Conservation (phyloP, 2,329 filamentous ascomycete species). For the Alternaria panax region DNA sequence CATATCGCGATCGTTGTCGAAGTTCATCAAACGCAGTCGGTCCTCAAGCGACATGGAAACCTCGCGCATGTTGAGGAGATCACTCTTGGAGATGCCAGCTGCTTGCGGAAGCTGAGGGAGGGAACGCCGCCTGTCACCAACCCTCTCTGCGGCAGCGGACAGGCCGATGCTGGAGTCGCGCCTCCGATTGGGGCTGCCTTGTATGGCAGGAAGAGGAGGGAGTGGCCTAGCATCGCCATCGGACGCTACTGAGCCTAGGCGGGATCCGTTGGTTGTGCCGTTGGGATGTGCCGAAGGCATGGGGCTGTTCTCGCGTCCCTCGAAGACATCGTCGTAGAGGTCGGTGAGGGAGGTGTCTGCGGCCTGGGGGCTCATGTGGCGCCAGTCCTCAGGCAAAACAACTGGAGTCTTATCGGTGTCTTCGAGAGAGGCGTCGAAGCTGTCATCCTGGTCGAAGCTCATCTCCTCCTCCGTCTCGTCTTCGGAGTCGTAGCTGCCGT, state of each 20-base stretch:
- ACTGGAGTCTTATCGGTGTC: conserved; percentile 97
- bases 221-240: conserved; percentile 84
- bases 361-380: conserved; percentile 73
- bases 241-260: conserved; percentile 77
- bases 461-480: conserved; percentile 76
- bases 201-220: conserved; percentile 79
- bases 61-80: conserved; percentile 78
- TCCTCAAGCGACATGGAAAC: conserved; percentile 84
- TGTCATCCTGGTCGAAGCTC: conserved; percentile 75
- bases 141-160: conserved; percentile 75
- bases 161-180: conserved; percentile 68
- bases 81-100: conserved; percentile 73
- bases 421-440: conserved; percentile 93
- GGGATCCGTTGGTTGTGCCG: conserved; percentile 54
- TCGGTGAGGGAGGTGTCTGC: conserved; percentile 63
- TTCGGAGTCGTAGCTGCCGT: conserved; percentile 87
- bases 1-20: conserved; percentile 61
- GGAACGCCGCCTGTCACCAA: conserved; percentile 70
- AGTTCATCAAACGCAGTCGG: conserved; percentile 85
- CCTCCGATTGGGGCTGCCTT: conserved; percentile 62
- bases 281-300: conserved; percentile 63
- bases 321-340: conserved; percentile 72
- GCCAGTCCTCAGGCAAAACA: conserved; percentile 96
- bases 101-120: conserved; percentile 76
- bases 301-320: conserved; percentile 68